Percentiles rank a stretch among this genome's conserved stretches.
These are phyloP conservation scores for Rhodamnia rubescens DNA, from an alignment of 345 rosid species.

Conservation along the genomic window DNA sequence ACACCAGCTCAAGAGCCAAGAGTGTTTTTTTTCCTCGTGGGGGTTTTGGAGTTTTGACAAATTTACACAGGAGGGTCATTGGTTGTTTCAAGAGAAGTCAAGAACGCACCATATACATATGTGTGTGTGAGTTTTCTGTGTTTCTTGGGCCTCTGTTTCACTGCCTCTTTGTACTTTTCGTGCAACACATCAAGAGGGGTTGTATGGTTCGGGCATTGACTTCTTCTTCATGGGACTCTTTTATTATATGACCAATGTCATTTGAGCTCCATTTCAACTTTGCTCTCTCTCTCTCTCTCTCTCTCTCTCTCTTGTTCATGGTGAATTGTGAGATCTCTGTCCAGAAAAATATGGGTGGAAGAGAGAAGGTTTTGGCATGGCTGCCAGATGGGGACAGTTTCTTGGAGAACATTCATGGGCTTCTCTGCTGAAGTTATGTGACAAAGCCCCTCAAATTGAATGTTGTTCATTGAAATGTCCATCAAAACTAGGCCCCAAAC, in stretches of 20 bases:
- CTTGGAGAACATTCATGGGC: neutral
- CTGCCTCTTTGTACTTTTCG: neutral
- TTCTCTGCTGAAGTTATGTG: neutral
- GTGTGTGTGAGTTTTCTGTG: neutral
- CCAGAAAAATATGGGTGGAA: neutral
- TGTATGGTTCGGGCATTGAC: conserved; percentile 16
- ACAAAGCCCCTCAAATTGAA: neutral
- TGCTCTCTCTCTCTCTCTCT: neutral
- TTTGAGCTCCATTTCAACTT: neutral
- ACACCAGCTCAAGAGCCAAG: neutral
- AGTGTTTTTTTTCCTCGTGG: neutral
- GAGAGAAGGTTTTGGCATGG: neutral
- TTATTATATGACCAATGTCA: neutral
- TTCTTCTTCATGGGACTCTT: neutral
- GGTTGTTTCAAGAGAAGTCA: neutral
- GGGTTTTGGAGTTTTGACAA: neutral
- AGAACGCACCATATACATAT: conserved; percentile 6
- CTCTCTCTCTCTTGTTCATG: neutral
- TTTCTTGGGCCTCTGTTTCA: neutral
- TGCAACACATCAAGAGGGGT: neutral
- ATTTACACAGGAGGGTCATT: neutral
- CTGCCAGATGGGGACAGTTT: neutral
- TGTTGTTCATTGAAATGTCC: neutral
- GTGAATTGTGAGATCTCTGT: neutral
- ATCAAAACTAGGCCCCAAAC: neutral